These are phyloP conservation scores for Daldinia bambusicola DNA, from an alignment of 495 filamentous ascomycete genomes.

Conservation along the genomic window DNA sequence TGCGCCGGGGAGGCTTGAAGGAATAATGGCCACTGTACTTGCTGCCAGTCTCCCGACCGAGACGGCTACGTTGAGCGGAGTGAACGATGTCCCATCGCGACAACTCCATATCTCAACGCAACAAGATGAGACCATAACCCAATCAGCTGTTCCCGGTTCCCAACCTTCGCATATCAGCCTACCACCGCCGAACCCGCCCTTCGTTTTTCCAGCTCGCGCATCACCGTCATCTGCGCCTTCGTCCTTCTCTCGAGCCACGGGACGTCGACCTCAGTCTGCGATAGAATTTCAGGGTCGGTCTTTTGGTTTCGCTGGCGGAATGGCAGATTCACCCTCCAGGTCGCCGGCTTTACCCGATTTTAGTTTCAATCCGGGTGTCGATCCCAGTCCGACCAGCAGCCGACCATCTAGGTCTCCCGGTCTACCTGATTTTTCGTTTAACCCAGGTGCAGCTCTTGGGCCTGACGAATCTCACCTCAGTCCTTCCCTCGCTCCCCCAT, in stretches of 20 bases:
- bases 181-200: constrained; percentile 74
- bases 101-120: constrained; percentile 35
- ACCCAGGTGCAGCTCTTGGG: constrained; percentile 42
- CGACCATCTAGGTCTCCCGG: constrained; percentile 45
- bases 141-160: constrained; percentile 35
- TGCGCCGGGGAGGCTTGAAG: constrained; percentile 61
- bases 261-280: constrained; percentile 59
- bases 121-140: constrained; percentile 33
- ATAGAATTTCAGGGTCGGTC: constrained; percentile 50
- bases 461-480: constrained; percentile 52
- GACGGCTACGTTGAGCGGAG: constrained; percentile 41
- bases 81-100: constrained; percentile 45
- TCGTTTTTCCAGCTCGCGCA: constrained; percentile 70
- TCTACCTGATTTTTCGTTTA: constrained; percentile 53
- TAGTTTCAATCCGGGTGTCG: constrained; percentile 69
- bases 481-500: constrained; percentile 53
- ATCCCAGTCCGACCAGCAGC: constrained; percentile 38
- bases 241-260: constrained; percentile 56
- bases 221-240: constrained; percentile 58
- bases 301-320: constrained; percentile 35
- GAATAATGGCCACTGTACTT: constrained; percentile 56
- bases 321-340: constrained; percentile 33
- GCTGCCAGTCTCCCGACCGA: constrained; percentile 52
- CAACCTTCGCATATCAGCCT: constrained; percentile 54
- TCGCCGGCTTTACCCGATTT: constrained; percentile 69